These are phyloP conservation scores for Magnolia kwangsiensis DNA, from an alignment of 164 flowering plant species.

Conservation along the genomic window DNA sequence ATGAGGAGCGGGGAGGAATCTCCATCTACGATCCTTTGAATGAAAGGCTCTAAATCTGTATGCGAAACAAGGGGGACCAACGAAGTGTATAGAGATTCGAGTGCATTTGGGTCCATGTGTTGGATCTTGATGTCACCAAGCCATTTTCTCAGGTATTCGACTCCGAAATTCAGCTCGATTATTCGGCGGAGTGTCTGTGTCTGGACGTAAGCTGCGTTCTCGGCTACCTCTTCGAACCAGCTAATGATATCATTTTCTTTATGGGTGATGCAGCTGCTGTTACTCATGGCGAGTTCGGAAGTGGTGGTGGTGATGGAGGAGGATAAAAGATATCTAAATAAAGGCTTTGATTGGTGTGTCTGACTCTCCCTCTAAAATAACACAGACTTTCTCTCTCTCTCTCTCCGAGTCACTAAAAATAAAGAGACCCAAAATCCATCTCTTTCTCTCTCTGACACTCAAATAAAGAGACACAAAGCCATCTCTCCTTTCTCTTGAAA, in stretches of 20 bases:
- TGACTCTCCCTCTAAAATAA: background rate
- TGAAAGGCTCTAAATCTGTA: slow-evolving; percentile 72
- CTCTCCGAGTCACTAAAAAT: background rate
- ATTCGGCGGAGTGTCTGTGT: slow-evolving; percentile 55
- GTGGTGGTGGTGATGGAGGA: background rate
- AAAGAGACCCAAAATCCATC: background rate
- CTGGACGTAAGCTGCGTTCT: slow-evolving; percentile 49
- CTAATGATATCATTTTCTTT: slow-evolving; percentile 33
- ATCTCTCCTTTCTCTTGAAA: no score
- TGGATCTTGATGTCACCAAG: slow-evolving; percentile 39
- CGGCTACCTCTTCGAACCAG: slow-evolving; percentile 63
- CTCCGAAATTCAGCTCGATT: slow-evolving; percentile 50
- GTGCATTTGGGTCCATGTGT: slow-evolving; percentile 42
- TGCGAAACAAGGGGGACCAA: slow-evolving; percentile 67
- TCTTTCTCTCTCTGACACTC: background rate
- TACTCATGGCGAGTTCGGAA: slow-evolving; percentile 7
- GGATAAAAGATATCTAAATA: background rate
- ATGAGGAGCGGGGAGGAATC: slow-evolving; percentile 59
- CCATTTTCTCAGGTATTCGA: slow-evolving; percentile 67
- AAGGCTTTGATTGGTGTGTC: background rate
- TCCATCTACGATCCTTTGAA: slow-evolving; percentile 77
- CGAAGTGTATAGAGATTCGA: slow-evolving; percentile 52
- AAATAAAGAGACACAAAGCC: no score
- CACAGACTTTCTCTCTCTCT: background rate
- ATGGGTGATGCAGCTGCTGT: slow-evolving; percentile 1